These are phyloP conservation scores for Croton setiger DNA, from an alignment of 441 rosid species.

Conservation along the genomic window DNA sequence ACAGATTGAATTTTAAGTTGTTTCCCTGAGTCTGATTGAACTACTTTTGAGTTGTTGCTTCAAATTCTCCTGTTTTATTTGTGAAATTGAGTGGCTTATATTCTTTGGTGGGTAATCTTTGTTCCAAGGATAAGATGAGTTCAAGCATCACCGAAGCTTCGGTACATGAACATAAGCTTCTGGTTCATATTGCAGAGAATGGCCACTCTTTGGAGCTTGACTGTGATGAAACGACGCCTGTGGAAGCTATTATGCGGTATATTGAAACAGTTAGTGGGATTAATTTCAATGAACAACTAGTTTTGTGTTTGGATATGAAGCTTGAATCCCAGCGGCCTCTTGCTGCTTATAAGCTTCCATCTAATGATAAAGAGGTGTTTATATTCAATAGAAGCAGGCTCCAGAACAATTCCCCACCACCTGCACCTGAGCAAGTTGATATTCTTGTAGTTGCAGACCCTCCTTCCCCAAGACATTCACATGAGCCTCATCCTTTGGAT, in stretches of 20 bases:
- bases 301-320: constrained; percentile 74
- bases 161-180: constrained; percentile 61
- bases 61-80: not conserved
- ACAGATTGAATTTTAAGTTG: constrained; percentile 13
- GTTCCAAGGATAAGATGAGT: constrained; percentile 57
- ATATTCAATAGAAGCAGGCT: constrained; percentile 75
- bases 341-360: constrained; percentile 78
- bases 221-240: constrained; percentile 59
- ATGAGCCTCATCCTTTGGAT: constrained; percentile 72
- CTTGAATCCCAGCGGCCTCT: constrained; percentile 81
- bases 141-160: constrained; percentile 48
- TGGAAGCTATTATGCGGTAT: constrained; percentile 69
- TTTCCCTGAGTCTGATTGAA: not conserved
- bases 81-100: constrained; percentile 9
- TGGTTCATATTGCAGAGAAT: constrained; percentile 83
- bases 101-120: constrained; percentile 33
- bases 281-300: constrained; percentile 71
- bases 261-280: constrained; percentile 58
- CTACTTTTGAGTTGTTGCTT: constrained; percentile 14
- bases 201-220: constrained; percentile 75
- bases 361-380: constrained; percentile 65
- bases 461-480: constrained; percentile 40
- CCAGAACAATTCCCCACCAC: constrained; percentile 59
- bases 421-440: constrained; percentile 58
- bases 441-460: constrained; percentile 53